Percentiles rank a stretch among this genome's conserved stretches.
Conservation (phyloP, 2,329 filamentous ascomycete genomes). For the Periconia macrospinosa region DNA sequence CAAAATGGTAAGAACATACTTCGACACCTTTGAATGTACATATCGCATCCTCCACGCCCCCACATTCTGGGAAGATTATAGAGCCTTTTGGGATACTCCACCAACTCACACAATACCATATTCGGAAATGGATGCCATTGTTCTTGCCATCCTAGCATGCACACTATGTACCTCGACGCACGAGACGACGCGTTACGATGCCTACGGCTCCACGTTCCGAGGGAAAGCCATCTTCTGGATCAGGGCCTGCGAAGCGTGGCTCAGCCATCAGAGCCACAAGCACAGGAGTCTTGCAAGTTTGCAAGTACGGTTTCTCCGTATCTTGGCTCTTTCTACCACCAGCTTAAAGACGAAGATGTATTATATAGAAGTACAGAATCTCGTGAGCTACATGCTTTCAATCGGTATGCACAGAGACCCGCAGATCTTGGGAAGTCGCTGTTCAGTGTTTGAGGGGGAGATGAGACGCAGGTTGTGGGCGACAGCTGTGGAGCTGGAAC, state of each 20-base stretch:
- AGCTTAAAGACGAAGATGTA: conserved; percentile 45
- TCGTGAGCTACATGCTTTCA: conserved; percentile 52
- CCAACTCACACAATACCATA: neutral
- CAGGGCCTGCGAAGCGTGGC: conserved; percentile 44
- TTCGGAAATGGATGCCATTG: conserved; percentile 38
- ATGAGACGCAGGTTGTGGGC: conserved; percentile 59
- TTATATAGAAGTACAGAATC: conserved; percentile 21
- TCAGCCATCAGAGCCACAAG: conserved; percentile 52
- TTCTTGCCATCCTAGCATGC: conserved; percentile 44
- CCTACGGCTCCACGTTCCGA: conserved; percentile 41
- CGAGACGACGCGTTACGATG: conserved; percentile 33
- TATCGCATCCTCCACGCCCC: conserved; percentile 56
- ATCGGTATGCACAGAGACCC: conserved; percentile 56
- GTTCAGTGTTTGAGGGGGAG: conserved; percentile 48
- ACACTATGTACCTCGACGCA: conserved; percentile 36
- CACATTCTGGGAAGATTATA: conserved; percentile 53
- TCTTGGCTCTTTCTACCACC: conserved; percentile 52
- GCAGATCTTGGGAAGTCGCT: conserved; percentile 29
- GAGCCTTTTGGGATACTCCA: conserved; percentile 47
- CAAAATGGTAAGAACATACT: conserved; percentile 47
- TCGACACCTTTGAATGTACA: conserved; percentile 52
- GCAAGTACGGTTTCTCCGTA: conserved; percentile 52
- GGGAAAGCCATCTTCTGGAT: conserved; percentile 43
- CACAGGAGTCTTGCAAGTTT: conserved; percentile 51
- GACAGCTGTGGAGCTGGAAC: conserved; percentile 57